Percentiles rank a stretch among this genome's conserved stretches.
Evolutionary conservation across 306 rosid genomes (phyloP).

Genomic region (Cicer pinnatifidum): DNA sequence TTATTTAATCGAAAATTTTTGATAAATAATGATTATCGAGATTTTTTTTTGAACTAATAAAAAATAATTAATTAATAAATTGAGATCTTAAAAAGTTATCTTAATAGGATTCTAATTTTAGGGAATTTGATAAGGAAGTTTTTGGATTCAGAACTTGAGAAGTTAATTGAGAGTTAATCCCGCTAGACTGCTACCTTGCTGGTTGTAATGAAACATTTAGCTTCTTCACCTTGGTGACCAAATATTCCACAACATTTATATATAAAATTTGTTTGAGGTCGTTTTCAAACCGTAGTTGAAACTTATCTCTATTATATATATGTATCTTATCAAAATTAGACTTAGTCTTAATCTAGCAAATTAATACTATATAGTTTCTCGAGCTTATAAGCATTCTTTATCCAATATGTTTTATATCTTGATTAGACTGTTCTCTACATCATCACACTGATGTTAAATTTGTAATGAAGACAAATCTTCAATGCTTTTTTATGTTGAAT

Average conservation of each 20-base stretch:
- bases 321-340: slow-evolving; percentile 22
- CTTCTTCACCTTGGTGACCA: slow-evolving; percentile 25
- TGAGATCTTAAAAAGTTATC: too few species aligned
- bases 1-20: too few species aligned
- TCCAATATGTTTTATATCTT: neutral
- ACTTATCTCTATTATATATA: neutral
- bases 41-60: too few species aligned
- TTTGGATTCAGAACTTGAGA: too few species aligned
- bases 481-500: too few species aligned
- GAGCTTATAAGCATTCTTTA: slow-evolving; percentile 24
- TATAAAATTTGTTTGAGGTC: neutral
- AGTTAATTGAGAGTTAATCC: too few species aligned
- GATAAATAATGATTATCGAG: too few species aligned
- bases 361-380: neutral
- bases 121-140: too few species aligned
- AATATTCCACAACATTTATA: slow-evolving; percentile 28
- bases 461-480: neutral
- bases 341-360: slow-evolving; percentile 8
- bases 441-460: neutral
- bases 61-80: too few species aligned
- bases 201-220: slow-evolving; percentile 49
- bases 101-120: too few species aligned
- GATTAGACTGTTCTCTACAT: neutral
- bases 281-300: slow-evolving; percentile 34
- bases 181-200: slow-evolving; percentile 23